A percentile compares a stretch with the other conserved stretches of the same genome.
Conservation (phyloP, 1,139 yeast species). For the Yueomyces sp. region DNA sequence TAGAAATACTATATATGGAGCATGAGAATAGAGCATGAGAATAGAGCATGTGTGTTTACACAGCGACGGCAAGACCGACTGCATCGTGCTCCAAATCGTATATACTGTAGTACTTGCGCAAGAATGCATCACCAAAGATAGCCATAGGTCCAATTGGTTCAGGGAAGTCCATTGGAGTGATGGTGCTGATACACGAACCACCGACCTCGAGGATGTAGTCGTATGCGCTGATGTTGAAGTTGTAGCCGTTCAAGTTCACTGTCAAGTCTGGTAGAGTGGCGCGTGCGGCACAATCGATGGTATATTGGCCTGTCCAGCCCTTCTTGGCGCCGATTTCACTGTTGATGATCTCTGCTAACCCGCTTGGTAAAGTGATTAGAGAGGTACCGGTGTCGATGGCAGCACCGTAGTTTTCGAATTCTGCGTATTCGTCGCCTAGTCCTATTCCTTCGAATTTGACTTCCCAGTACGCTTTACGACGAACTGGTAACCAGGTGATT, state of each 20-base stretch:
- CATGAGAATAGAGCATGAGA: too few species aligned
- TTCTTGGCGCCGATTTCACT: conserved; percentile 94
- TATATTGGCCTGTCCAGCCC: conserved; percentile 95
- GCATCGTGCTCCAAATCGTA: conserved; percentile 84
- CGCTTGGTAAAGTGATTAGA: conserved; percentile 84
- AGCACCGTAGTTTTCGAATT: conserved; percentile 76
- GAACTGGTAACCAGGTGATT: conserved; percentile 87
- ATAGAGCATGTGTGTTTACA: not conserved
- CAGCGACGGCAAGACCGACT: conserved; percentile 75
- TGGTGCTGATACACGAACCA: conserved; percentile 90
- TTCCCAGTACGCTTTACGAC: conserved; percentile 99
- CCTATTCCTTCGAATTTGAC: conserved; percentile 83
- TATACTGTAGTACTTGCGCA: conserved; percentile 86
- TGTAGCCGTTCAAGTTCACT: conserved; percentile 75
- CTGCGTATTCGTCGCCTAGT: conserved; percentile 83
- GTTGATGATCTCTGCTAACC: conserved; percentile 87
- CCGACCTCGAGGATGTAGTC: conserved; percentile 90
- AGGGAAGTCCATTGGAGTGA: conserved; percentile 96
- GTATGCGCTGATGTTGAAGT: conserved; percentile 75
- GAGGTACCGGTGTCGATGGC: conserved; percentile 98
- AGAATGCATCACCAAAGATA: conserved; percentile 92
- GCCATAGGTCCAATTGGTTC: conserved; percentile 94
- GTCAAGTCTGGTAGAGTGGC: conserved; percentile 81
- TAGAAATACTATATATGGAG: too few species aligned
- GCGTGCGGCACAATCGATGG: conserved; percentile 77